Evolutionary conservation across 345 rosid species (phyloP).

Genomic region (Corymbia maculata): DNA sequence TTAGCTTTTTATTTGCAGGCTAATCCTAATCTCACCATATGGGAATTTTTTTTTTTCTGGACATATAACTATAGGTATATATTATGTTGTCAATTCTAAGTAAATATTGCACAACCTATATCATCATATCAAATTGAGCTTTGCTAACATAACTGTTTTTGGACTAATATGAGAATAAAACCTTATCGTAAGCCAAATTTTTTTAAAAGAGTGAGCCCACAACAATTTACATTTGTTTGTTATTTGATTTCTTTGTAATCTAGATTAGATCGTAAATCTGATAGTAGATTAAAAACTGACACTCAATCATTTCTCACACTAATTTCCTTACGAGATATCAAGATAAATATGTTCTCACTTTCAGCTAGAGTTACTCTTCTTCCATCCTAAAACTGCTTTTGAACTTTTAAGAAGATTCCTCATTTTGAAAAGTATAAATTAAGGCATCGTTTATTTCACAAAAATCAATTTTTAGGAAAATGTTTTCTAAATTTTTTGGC

Average conservation of each 20-base stretch:
- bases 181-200: too few relatives aligned
- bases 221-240: too few relatives aligned
- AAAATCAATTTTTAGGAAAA: too few relatives aligned
- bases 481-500: too few relatives aligned
- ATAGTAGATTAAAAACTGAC: too few relatives aligned
- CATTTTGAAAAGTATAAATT: background rate
- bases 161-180: too few relatives aligned
- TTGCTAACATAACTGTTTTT: too few relatives aligned
- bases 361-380: background rate
- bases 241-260: too few relatives aligned
- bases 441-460: too few relatives aligned
- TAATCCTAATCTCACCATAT: background rate
- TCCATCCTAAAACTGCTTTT: background rate
- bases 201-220: too few relatives aligned
- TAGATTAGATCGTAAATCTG: too few relatives aligned
- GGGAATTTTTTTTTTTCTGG: background rate
- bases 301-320: fast-evolving
- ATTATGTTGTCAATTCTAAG: background rate
- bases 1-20: background rate
- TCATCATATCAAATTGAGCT: too few relatives aligned
- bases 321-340: background rate
- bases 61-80: background rate
- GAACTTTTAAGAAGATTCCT: background rate
- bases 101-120: background rate
- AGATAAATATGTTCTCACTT: background rate